Evolutionary conservation across 352 stramenopile species (phyloP), one percentile per base, ranked within the genome.

Genomic region (Phytophthora lateralis): DNA sequence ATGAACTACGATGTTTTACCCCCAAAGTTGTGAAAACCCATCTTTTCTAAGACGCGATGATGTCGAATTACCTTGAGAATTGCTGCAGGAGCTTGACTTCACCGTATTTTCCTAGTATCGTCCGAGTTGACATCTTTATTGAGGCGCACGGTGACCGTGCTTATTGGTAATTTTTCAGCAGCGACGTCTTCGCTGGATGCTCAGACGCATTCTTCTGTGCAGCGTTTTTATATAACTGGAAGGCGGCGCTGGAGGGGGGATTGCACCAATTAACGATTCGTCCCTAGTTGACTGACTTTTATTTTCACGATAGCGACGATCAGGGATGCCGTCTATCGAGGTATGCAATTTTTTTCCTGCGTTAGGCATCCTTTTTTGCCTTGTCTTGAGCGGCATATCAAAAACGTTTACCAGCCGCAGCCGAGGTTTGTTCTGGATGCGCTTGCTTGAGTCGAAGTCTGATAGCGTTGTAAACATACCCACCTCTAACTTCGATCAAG

Each of bases 401-500:
- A 24, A 3, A 17, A 49, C 37, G 11, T 49, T 49, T 15, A 17
- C 12, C n/a, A 11, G 6, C 21, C 20, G 20, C 43, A 49, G 12
- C 10, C 4, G 10, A 8, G 17, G 6, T 17, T 34, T 32, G 42
- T 48, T 20, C 12, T 48, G 17, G 20, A 35, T 49, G 2, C 32
- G 21, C 43, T 15, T 49, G 43, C 43, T 49, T 49, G 7, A 49
- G 21, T 9, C 43, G 20, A 21, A 10, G 12, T 10, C 43, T 30
- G 20, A 49, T 37, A 37, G 43, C 24, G 15, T 49, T 24, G 43
- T 49, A 49, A 12, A 49, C 24, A 21, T 49, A 20, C 10, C 37
- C 43, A 20, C 43, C 24, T 18, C n/a, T 34, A 6, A 34, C 43
- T 12, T 49, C 43, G 20, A 49, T 35, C 43, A 37, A 37, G 6